Evolutionary conservation across 352 stramenopile species (phyloP).

Genomic region (Globisporangium apiculatum): DNA sequence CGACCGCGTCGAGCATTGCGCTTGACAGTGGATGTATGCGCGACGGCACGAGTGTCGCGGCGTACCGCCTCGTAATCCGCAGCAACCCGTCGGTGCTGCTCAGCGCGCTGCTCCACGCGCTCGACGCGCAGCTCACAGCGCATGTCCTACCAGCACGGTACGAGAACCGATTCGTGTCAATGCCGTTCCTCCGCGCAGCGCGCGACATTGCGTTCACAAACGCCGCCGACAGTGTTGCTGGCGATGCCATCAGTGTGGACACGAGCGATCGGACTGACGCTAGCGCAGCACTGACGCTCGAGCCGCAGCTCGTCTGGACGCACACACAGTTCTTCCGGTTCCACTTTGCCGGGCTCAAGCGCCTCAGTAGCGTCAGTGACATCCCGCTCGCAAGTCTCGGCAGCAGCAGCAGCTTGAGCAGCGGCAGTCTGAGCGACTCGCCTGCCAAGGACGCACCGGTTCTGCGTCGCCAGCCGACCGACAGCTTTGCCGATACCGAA

Average conservation of each 20-base stretch:
- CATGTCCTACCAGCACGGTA: slow-evolving; percentile 47
- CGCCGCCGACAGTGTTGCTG: slow-evolving; percentile 37
- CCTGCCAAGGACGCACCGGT: no score
- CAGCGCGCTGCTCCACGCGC: slow-evolving; percentile 43
- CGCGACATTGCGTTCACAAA: slow-evolving; percentile 46
- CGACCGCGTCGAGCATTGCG: slow-evolving; percentile 47
- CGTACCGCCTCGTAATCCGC: slow-evolving; percentile 43
- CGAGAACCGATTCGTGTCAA: slow-evolving; percentile 42
- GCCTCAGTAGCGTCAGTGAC: slow-evolving; percentile 1
- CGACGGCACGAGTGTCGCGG: slow-evolving; percentile 14
- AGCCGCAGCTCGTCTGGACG: slow-evolving; percentile 33
- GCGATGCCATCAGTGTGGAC: slow-evolving; percentile 12
- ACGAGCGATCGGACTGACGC: no score
- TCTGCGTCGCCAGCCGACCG: not conserved
- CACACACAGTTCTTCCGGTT: slow-evolving; percentile 51
- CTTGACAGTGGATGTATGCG: slow-evolving; percentile 19
- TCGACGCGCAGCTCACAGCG: slow-evolving; percentile 42
- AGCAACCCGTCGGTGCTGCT: slow-evolving; percentile 55
- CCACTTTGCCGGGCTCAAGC: slow-evolving; percentile 42
- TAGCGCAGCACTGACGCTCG: slow-evolving; percentile 31
- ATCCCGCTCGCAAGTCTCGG: not conserved
- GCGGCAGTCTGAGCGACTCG: not conserved
- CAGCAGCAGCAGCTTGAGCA: not conserved
- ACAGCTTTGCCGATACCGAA: slow-evolving; percentile 4
- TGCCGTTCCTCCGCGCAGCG: slow-evolving; percentile 51